Base-by-base conservation (phyloP, 805 yeast species). In the Wickerhamiella slavikovae region DNA sequence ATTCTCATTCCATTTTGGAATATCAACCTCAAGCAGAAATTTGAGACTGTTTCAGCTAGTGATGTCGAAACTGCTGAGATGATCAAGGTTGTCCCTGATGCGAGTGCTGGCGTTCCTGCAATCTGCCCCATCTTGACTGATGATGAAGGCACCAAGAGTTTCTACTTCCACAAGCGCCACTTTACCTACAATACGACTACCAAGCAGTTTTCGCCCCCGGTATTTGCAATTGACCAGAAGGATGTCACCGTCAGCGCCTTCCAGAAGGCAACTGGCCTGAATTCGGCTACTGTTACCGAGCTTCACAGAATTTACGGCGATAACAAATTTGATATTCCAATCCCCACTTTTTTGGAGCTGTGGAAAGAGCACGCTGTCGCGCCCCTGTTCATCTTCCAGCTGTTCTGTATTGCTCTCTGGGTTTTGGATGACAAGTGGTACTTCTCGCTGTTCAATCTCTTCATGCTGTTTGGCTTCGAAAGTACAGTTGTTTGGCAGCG, bases 281-380 rank as follows among this genome's bases (percentile, higher is more conserved):
- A 24, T 13, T 31, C 30, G 14, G 42, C 39, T 12, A 47, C 48
- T n/a, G 31, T 57, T 22, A 58, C 51, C 10, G 55, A 52, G 18
- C 41, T 57, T 22, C 40, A 43, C 25, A 67, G 82, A 45, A 55
- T 66, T 35, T 89, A 73, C 48, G 98, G 98, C 30, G 61, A 62
- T 39, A 89, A 89, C 57, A 65, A 65, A 40, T 89, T 89, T 48
- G 98, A 89, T 47, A 85, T 89, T 40, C 98, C 98, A 18, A 66
- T 89, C 32, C 98, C 98, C 29, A 68, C 93, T 1, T 85, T 89
- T 43, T 38, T 65, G 33, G 96, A 85, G 52, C 61, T 89, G 44
- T 89, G 89, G 60, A 74, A 79, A 47, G 96, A 89, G 54, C 98
- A 89, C 50, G 96, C 96, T 8, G 83, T 89, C 23, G 96, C 98